phyloP scores from a whole-genome alignment of 2,329 filamentous ascomycete species.

The Diaporthe eres region DNA sequence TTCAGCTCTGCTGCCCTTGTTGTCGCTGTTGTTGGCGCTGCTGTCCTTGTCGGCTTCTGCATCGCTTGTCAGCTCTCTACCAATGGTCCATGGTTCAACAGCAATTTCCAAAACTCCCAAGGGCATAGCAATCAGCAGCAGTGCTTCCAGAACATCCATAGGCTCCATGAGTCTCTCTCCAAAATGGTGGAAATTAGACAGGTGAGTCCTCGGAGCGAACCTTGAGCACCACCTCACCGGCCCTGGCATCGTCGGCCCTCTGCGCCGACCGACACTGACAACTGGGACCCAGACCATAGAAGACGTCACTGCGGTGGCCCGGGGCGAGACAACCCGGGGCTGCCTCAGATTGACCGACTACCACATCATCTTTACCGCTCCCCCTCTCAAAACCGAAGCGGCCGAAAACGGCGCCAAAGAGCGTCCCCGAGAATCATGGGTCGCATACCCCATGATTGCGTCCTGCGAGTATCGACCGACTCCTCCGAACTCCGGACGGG shows the following conservation, averaged over 20 bases:
- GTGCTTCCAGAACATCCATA: constrained; percentile 29
- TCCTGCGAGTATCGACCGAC: constrained; percentile 84
- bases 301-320: constrained; percentile 72
- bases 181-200: constrained; percentile 47
- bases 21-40: not conserved
- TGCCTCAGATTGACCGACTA: constrained; percentile 74
- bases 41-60: not conserved
- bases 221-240: not conserved
- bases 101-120: not conserved
- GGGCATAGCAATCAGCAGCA: not conserved
- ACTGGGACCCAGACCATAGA: constrained; percentile 63
- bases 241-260: not conserved
- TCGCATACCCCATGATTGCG: constrained; percentile 93
- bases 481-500: constrained; percentile 76
- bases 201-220: constrained; percentile 34
- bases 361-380: constrained; percentile 70
- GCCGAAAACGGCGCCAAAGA: constrained; percentile 35
- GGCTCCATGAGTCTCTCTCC: constrained; percentile 18
- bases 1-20: not conserved
- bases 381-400: constrained; percentile 48
- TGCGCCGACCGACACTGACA: constrained; percentile 25
- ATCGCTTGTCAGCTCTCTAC: constrained; percentile 8
- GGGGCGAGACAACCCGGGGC: constrained; percentile 69
- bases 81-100: constrained; percentile 15
- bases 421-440: constrained; percentile 80